Evolutionary conservation across 2,329 filamentous ascomycete genomes (phyloP).

Genomic region (Ophiocordyceps camponoti-floridani): DNA sequence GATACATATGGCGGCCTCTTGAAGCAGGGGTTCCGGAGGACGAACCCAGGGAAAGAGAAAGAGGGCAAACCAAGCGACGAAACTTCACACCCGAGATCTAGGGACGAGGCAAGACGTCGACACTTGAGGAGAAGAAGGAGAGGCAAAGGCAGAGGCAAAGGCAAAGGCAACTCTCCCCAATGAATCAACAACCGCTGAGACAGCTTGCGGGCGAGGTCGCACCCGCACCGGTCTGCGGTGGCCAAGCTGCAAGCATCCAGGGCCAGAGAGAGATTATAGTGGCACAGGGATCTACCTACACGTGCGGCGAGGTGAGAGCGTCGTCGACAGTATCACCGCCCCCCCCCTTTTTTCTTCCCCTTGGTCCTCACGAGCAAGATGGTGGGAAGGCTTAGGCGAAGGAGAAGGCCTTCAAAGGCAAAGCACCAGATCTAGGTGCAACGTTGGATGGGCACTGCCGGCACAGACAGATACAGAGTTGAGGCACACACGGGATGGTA

Average conservation of each 20-base stretch:
- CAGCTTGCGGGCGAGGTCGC: background rate
- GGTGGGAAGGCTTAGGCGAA: background rate
- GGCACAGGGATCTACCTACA: background rate
- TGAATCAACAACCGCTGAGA: conserved; percentile 1
- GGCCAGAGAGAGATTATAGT: background rate
- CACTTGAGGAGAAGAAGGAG: background rate
- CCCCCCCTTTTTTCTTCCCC: background rate
- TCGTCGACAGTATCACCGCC: too few species aligned
- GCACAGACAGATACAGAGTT: background rate
- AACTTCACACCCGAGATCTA: background rate
- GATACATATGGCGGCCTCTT: conserved; percentile 1
- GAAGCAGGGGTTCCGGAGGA: background rate
- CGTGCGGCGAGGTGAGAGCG: too few species aligned
- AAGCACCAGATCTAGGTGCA: background rate
- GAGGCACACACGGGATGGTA: background rate
- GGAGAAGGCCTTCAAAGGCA: background rate
- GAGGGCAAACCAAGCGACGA: background rate
- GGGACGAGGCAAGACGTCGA: background rate
- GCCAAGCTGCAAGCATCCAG: background rate
- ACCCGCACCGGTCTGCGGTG: background rate
- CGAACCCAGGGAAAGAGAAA: background rate
- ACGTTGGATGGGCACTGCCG: background rate
- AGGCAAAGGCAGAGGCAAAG: background rate
- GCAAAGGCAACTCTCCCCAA: background rate
- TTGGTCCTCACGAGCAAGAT: background rate